Percentiles rank a stretch among this genome's conserved stretches.
These are phyloP conservation scores for Fusarium verticillioides DNA, from an alignment of 2,329 filamentous ascomycete genomes.

Conservation along the genomic window DNA sequence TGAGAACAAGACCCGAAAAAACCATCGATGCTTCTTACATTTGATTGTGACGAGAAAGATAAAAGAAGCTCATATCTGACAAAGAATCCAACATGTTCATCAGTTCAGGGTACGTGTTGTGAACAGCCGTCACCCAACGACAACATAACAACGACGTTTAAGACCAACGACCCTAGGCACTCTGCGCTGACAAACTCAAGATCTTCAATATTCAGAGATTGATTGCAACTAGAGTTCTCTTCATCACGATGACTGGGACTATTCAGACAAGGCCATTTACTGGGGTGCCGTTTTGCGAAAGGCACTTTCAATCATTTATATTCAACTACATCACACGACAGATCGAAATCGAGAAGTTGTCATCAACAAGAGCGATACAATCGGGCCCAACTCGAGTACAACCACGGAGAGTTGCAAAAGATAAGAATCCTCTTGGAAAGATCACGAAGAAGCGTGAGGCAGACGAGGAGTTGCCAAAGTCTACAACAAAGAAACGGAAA, in stretches of 20 bases:
- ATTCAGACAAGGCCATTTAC: not conserved
- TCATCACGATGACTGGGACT: not conserved
- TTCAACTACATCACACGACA: not conserved
- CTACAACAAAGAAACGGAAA: not conserved
- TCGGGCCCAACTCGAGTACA: conserved; percentile 3
- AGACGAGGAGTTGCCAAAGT: not conserved
- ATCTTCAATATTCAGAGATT: not conserved
- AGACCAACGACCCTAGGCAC: not conserved
- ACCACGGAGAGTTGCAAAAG: conserved; percentile 23
- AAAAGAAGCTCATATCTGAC: not conserved
- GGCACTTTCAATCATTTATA: conserved; percentile 1
- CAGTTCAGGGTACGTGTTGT: not conserved
- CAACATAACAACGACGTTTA: not conserved
- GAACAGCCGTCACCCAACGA: not conserved
- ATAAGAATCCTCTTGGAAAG: not conserved
- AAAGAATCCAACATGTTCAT: not conserved
- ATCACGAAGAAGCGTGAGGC: not conserved
- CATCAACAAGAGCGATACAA: not conserved
- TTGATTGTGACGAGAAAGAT: not conserved
- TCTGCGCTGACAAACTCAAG: not conserved
- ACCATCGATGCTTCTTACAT: not conserved
- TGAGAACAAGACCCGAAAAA: too few species aligned
- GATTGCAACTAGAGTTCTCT: fast-evolving
- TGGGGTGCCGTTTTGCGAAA: conserved; percentile 9
- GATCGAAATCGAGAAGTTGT: not conserved